A percentile compares a stretch with the other conserved stretches of the same genome.
These are phyloP conservation scores for Phaffomyces opuntiae DNA, from an alignment of 805 yeast genomes.

Conservation along the genomic window DNA sequence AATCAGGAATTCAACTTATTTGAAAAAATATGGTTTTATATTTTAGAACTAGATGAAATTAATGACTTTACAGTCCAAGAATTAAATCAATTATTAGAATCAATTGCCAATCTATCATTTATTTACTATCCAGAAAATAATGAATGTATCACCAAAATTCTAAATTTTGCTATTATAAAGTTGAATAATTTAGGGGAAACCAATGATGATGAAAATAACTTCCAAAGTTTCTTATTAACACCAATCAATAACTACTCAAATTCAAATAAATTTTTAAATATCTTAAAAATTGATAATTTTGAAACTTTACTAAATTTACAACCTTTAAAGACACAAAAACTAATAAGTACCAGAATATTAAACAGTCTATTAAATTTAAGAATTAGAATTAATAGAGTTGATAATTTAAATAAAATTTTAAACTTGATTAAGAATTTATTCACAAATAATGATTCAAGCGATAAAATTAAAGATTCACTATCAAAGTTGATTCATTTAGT, in stretches of 20 bases:
- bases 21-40: slow-evolving; percentile 58
- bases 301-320: slow-evolving; percentile 49
- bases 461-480: slow-evolving; percentile 50
- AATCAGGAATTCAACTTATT: slow-evolving; percentile 36
- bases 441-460: slow-evolving; percentile 24
- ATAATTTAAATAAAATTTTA: slow-evolving; percentile 52
- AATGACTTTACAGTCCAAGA: slow-evolving; percentile 65
- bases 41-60: slow-evolving; percentile 43
- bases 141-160: slow-evolving; percentile 55
- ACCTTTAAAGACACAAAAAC: slow-evolving; percentile 42
- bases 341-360: slow-evolving; percentile 55
- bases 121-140: slow-evolving; percentile 58
- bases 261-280: slow-evolving; percentile 21
- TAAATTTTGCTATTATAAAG: slow-evolving; percentile 41
- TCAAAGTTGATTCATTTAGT: slow-evolving; percentile 67
- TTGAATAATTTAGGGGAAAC: slow-evolving; percentile 29
- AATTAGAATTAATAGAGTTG: slow-evolving; percentile 31
- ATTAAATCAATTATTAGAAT: slow-evolving; percentile 54
- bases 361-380: slow-evolving; percentile 42
- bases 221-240: slow-evolving; percentile 39
- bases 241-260: slow-evolving; percentile 37
- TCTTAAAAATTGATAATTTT: slow-evolving; percentile 41
- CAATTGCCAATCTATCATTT: slow-evolving; percentile 58
- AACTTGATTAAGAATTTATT: slow-evolving; percentile 36
- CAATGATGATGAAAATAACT: slow-evolving; percentile 19